Conservation (phyloP, 2,329 filamentous ascomycete genomes). For the Aspergillus sp. region DNA sequence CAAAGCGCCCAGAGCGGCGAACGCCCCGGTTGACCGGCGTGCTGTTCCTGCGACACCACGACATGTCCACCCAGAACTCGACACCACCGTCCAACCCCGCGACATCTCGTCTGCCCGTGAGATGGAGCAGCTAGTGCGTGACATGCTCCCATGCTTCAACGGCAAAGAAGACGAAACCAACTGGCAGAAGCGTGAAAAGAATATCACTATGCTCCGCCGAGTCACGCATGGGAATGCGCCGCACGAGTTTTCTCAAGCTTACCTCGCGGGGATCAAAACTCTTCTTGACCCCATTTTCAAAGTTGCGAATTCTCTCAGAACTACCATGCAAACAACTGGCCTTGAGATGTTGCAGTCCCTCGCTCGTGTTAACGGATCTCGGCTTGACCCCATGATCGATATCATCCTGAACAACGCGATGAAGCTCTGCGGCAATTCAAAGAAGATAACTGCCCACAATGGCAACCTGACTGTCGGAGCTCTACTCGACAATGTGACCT, state of each 20-base stretch:
- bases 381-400: conserved; percentile 85
- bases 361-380: conserved; percentile 71
- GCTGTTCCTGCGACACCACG: conserved; percentile 5
- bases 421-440: conserved; percentile 85
- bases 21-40: background rate
- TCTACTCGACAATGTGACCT: conserved; percentile 76
- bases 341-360: conserved; percentile 83
- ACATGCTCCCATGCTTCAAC: conserved; percentile 80
- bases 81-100: conserved; percentile 67
- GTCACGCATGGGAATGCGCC: conserved; percentile 82
- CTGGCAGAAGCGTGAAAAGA: conserved; percentile 84
- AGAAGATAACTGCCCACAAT: conserved; percentile 86
- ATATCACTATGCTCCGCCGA: conserved; percentile 70
- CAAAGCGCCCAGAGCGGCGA: conserved; percentile 36
- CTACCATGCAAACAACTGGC: conserved; percentile 84
- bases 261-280: conserved; percentile 68
- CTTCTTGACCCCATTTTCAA: conserved; percentile 89
- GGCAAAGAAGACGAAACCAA: conserved; percentile 88
- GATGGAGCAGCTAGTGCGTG: conserved; percentile 80
- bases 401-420: conserved; percentile 84
- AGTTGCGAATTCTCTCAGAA: conserved; percentile 76
- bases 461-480: conserved; percentile 79
- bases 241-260: conserved; percentile 70
- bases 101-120: conserved; percentile 83
- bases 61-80: conserved; percentile 48